phyloP scores from a whole-genome alignment of 2,329 filamentous ascomycete genomes.

The Trichoderma sp. region DNA sequence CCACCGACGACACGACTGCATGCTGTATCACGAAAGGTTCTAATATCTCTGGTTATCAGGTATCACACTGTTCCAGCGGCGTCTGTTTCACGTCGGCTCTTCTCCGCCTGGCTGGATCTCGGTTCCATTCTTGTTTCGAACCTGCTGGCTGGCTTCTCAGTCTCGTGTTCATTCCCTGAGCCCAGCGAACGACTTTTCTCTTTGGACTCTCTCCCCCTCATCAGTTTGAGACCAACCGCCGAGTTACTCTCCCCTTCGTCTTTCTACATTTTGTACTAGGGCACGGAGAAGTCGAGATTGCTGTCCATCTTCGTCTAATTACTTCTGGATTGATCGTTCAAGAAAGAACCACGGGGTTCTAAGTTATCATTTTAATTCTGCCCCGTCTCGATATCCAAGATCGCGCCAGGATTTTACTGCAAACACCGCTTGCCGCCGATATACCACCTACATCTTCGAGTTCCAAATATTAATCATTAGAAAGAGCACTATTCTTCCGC shows the following conservation, averaged over 20 bases:
- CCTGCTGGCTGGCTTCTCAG: conserved; percentile 4
- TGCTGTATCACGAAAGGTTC: conserved; percentile 51
- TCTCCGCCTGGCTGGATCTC: conserved; percentile 9
- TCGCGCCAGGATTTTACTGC: neutral
- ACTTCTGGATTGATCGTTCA: neutral
- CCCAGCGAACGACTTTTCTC: neutral
- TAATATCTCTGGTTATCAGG: conserved; percentile 47
- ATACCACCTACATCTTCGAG: neutral
- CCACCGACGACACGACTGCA: conserved; percentile 49
- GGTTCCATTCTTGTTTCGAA: conserved; percentile 11
- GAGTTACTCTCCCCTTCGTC: neutral
- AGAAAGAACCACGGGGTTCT: neutral
- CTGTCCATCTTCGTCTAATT: neutral
- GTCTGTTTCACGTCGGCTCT: conserved; percentile 49
- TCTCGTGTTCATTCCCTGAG: neutral
- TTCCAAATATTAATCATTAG: neutral
- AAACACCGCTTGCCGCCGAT: neutral
- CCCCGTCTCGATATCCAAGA: neutral
- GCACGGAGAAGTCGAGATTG: neutral
- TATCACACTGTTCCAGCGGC: conserved; percentile 51
- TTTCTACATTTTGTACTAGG: neutral
- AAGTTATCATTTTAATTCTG: neutral
- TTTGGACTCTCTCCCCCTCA: neutral
- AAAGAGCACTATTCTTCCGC: neutral
- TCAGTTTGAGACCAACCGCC: neutral